Base-by-base conservation (phyloP, 2,329 filamentous ascomycete genomes). In the Xylariaceae sp. region DNA sequence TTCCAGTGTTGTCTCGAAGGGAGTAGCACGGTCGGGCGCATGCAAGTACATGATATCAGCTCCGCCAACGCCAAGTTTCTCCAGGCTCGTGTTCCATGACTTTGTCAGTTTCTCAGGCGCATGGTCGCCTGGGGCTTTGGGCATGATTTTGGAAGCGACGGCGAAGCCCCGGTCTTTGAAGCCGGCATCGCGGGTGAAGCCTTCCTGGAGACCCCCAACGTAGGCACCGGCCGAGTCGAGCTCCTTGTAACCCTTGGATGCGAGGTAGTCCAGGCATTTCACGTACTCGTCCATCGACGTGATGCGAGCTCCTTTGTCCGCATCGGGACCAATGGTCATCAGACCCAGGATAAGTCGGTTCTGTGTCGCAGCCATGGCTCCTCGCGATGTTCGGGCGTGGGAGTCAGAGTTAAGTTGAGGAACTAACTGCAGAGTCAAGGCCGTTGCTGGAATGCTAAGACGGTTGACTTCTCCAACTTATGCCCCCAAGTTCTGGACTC, bases 11-110 rank as follows among this genome's bases (percentile, higher is more conserved):
- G 71, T 69, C 44, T 73, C 70, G 44, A 71, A 68, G 0, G 75
- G 73, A 1, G 67, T 71, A 0, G 61, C 70, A n/a, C 70, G 65
- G 56, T 80, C 76, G 0, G 76, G 75, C 1, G 66, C 70, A 53
- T 80, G 76, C 2, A 80, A 68, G 51, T 79, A 80, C 58, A 40
- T 17, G 17, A 40, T 40, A 40, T 40, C 39, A 4, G 39, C 18
- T 14, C 14, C 11, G 14, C 39, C 17, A 6, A 40, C 39, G 14
- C 39, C 39, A 18, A 40, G 39, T 11, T 15, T 40, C 18, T 19
- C 39, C 11, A 40, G 39, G 17, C 39, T 40, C 11, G 18, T 18
- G n/a, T 40, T 11, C 17, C 39, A 40, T n/a, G 39, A 15, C 39
- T 40, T 40, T 18, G 11, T 19, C 18, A 40, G n/a, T 6, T 40